Evolutionary conservation across 495 filamentous ascomycete genomes (phyloP), one percentile per base, ranked within the genome.

Genomic region (Penicillium chermesinum): DNA sequence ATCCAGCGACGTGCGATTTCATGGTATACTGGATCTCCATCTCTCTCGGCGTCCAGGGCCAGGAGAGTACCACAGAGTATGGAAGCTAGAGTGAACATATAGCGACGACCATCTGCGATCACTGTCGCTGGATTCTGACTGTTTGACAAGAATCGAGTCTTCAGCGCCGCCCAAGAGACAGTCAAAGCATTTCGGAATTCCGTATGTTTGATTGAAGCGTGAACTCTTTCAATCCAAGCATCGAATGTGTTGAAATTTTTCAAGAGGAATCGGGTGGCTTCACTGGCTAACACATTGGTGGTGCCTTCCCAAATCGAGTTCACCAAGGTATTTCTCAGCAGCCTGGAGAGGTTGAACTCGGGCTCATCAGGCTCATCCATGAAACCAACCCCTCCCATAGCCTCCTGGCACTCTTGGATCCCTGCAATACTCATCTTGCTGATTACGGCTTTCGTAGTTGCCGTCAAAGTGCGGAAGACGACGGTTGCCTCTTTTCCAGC

Each of bases 251-350:
- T 54, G 12, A 58, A 37, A 13, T 78, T 62, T 10, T 72, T 73
- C 8, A 77, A 72, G 1, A 82, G 49, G n/a, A 79, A 77, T 1
- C 78, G 64, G 33, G 86, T 65, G 7, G 80, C 66, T 48, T 89
- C 85, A 21, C 73, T 74, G 5, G 76, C 76, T 17, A 89, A 58
- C 2, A 89, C 81, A 53, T 87, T 83, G 7, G 83, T 87, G 2
- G 86, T 88, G 3, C 86, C 86, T 58, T 89, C 86, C 83, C 86
- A 89, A 44, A 88, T 88, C 19, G 76, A 73, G 25, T 82, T 71
- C 2, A 87, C 83, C 4, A 76, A 70, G 1, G 75, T 79, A 55
- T 88, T 86, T 6, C 86, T 72, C 50, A 81, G 75, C 7, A 89
- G 64, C 8, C 85, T 66, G 7, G 83, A 72, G 17, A 88, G 66